Base-by-base conservation (phyloP, 306 rosid genomes). In the Cucumis melo region DNA sequence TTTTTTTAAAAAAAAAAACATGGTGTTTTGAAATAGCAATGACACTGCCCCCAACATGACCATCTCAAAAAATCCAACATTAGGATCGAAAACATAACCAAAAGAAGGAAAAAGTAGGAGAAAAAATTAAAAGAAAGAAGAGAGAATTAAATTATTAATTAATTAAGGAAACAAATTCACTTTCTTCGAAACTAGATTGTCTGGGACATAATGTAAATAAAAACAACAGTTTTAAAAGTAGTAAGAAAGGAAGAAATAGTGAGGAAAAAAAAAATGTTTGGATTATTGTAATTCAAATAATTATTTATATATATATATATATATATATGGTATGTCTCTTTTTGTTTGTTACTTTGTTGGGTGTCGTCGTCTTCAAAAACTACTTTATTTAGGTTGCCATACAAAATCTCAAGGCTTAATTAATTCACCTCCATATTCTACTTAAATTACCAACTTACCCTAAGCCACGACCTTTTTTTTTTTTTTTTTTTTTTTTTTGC, bases 41-140 rank as follows among this genome's bases (percentile, higher is more conserved):
- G 51, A 74, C 78, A 75, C 78, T 9, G 53, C 50, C 23, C 46
- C 66, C 78, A n/a, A 75, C 78, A 75, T 38, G 78, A 75, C 67
- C 78, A 71, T 9, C 46, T 41, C 34, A 53, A 57, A 64, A 64
- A 64, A 64, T 56, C 48, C 65, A 57, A 75, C 32, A 58, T 27
- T 27, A 74, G 34, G 62, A 51, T 71, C 53, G 21, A 73, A 73
- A 48, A 48, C 61, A 23, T 32, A 32, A 59, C 36, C 34, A 16
- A 60, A 57, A 50, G 15, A 44, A 24, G 17, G 16, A 46, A 16
- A 72, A 61, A 14, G 39, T 34, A 36, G 14, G 17, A 32, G 44
- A 64, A 64, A 32, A 64, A 63, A 16, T 5, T 3, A 73, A 63
- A 64, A 41, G 12, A 46, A n/a, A 46, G 5, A 46, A 46, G 16